phyloP scores from a whole-genome alignment of 495 filamentous ascomycete genomes.

The Trichoderma gamsii region DNA sequence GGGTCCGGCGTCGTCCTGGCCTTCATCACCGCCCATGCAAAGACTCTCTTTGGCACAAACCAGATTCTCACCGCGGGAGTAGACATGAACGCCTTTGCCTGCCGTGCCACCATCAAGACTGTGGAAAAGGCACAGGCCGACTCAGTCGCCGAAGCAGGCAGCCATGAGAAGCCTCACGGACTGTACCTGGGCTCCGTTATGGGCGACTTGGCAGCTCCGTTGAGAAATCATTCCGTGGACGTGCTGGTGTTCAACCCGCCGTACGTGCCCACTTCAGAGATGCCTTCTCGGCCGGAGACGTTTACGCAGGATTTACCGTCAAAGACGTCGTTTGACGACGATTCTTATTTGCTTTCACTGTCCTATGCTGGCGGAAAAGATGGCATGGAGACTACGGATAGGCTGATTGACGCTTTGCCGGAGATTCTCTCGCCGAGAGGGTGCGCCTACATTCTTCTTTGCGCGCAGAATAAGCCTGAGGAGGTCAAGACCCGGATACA shows the following conservation, averaged over 20 bases:
- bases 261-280: constrained; percentile 78
- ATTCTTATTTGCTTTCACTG: constrained; percentile 75
- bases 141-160: background rate
- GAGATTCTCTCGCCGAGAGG: constrained; percentile 58
- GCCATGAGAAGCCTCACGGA: constrained; percentile 26
- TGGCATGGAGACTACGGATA: constrained; percentile 88
- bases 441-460: constrained; percentile 84
- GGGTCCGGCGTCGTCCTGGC: constrained; percentile 88
- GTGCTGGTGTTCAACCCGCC: constrained; percentile 94
- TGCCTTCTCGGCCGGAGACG: constrained; percentile 44
- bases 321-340: constrained; percentile 51
- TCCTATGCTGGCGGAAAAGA: constrained; percentile 83
- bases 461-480: constrained; percentile 76
- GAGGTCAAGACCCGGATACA: constrained; percentile 62
- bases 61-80: constrained; percentile 67
- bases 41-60: constrained; percentile 61
- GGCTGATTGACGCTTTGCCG: constrained; percentile 63
- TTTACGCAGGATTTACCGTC: constrained; percentile 16
- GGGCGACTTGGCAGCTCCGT: constrained; percentile 56
- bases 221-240: constrained; percentile 58
- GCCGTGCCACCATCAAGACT: constrained; percentile 59
- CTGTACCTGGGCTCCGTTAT: constrained; percentile 55
- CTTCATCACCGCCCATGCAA: constrained; percentile 72
- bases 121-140: constrained; percentile 43
- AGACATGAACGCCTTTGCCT: constrained; percentile 80